Percentiles rank a stretch among this genome's conserved stretches.
Conservation (phyloP, 1,284 basidiomycete species). For the Puccinia triticina region DNA sequence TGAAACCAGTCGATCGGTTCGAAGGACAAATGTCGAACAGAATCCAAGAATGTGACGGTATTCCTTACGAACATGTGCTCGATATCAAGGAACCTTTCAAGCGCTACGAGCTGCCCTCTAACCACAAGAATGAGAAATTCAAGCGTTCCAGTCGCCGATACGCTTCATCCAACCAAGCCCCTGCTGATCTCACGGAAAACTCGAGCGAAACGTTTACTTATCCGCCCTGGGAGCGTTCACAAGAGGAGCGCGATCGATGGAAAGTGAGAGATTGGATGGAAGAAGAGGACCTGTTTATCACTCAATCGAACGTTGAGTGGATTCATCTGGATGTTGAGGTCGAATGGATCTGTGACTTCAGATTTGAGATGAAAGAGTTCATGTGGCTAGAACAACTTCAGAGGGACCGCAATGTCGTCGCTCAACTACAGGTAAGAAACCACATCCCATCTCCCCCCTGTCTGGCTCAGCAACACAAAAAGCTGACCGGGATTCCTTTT, state of each 20-base stretch:
- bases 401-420: conserved; percentile 95
- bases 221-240: conserved; percentile 88
- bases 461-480: conserved; percentile 71
- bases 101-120: conserved; percentile 95
- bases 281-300: conserved; percentile 90
- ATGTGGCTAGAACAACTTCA: conserved; percentile 99
- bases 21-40: conserved; percentile 98
- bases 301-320: conserved; percentile 96
- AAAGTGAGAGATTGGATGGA: conserved; percentile 97
- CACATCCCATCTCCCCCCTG: conserved; percentile 30
- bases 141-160: conserved; percentile 91
- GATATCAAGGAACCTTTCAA: conserved; percentile 85
- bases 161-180: conserved; percentile 81
- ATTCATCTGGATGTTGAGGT: conserved; percentile 98
- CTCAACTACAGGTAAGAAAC: conserved; percentile 90
- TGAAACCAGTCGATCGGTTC: conserved; percentile 75
- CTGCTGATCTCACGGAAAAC: conserved; percentile 76
- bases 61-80: conserved; percentile 96
- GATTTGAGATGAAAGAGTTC: conserved; percentile 93
- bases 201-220: conserved; percentile 94
- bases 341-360: conserved; percentile 92
- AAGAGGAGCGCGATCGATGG: conserved; percentile 88
- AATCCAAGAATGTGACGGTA: conserved; percentile 98
- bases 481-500: background rate
- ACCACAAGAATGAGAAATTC: conserved; percentile 99